Conservation (phyloP, 2,329 filamentous ascomycete species). For the Volutella citrinella region DNA sequence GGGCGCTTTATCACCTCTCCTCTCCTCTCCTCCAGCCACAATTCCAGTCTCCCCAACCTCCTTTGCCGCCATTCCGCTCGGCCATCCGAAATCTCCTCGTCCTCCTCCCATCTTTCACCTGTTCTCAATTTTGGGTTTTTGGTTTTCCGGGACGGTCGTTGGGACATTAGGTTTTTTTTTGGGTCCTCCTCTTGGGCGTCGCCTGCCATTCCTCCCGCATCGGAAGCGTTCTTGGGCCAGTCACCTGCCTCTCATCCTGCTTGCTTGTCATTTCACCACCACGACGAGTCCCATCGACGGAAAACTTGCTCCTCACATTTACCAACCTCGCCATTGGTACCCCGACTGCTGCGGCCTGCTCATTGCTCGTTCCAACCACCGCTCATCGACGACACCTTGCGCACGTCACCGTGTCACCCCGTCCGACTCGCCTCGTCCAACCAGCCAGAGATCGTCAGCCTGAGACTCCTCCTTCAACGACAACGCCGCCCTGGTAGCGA, state of each 20-base stretch:
- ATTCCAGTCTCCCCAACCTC: slow-evolving; percentile 17
- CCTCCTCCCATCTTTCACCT: slow-evolving; percentile 11
- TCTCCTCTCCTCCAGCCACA: slow-evolving; percentile 12
- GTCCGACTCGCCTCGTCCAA: slow-evolving; percentile 15
- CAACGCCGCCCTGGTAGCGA: slow-evolving; percentile 5
- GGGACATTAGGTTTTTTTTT: slow-evolving; percentile 7
- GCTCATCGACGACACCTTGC: slow-evolving; percentile 8
- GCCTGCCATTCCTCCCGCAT: too few species aligned
- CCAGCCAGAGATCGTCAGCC: too few species aligned
- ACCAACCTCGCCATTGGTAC: slow-evolving; percentile 5
- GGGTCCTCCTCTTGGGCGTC: slow-evolving; percentile 9
- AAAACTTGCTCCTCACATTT: too few species aligned
- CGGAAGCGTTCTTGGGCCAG: too few species aligned
- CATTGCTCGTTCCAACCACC: slow-evolving; percentile 1
- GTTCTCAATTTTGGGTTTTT: slow-evolving; percentile 12
- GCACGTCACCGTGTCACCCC: slow-evolving; percentile 20
- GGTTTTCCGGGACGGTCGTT: slow-evolving; percentile 18
- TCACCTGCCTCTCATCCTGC: too few species aligned
- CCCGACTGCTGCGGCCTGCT: slow-evolving; percentile 9
- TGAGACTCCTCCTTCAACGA: slow-evolving; percentile 12
- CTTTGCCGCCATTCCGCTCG: slow-evolving; percentile 5
- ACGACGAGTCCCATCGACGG: too few species aligned
- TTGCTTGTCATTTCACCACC: too few species aligned
- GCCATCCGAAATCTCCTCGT: slow-evolving; percentile 14
- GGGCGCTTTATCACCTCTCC: slow-evolving; percentile 12